Conservation (phyloP, 1,284 basidiomycete genomes). For the Sanguinoderma infundibulare region DNA sequence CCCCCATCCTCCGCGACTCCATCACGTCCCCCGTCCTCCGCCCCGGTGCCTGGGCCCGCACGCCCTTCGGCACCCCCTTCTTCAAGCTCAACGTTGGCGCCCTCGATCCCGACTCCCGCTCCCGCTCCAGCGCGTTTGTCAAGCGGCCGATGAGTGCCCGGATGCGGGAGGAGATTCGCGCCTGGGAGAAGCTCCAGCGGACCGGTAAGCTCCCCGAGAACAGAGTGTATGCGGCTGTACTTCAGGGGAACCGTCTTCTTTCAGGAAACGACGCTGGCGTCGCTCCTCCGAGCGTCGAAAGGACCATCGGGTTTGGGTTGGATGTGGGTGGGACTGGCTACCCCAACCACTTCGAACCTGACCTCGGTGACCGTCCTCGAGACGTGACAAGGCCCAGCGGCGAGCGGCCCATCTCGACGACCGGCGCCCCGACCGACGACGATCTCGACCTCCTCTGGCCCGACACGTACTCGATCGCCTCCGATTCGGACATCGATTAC, state of each 20-base stretch:
- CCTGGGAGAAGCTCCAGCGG: not conserved
- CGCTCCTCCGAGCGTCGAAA: not conserved
- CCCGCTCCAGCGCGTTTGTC: not conserved
- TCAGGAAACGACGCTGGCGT: not conserved
- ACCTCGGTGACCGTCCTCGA: not conserved
- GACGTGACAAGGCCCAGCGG: not conserved
- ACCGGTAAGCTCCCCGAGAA: not conserved
- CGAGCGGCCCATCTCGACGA: not conserved
- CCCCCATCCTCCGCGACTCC: not conserved
- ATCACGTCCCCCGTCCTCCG: not conserved
- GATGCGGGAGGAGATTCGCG: not conserved
- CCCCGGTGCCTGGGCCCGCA: not conserved
- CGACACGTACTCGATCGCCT: not conserved
- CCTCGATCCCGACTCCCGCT: too few relatives aligned
- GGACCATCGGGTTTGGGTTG: not conserved
- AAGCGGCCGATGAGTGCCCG: not conserved
- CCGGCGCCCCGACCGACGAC: not conserved
- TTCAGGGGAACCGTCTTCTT: constrained; percentile 9
- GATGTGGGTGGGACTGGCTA: not conserved
- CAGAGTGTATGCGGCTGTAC: not conserved
- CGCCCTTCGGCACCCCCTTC: not conserved
- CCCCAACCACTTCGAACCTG: not conserved
- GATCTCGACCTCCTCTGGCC: not conserved
- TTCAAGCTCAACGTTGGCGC: not conserved
- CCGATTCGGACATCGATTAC: not conserved